Base-by-base conservation (phyloP, 805 yeast species). In the Wickerhamomyces silvicola region DNA sequence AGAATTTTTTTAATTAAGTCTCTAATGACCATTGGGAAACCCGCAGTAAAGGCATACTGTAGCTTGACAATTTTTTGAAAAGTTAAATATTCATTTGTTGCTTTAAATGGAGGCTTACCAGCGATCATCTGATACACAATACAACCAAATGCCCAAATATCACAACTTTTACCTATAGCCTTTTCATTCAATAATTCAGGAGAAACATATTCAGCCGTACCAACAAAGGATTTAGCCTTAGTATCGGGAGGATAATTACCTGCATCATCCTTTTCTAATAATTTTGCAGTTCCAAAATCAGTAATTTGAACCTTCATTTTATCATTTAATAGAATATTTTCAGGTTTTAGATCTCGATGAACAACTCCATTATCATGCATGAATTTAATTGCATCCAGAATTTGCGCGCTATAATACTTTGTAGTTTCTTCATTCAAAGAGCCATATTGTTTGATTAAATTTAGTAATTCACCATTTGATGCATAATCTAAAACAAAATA, bases 111-210 rank as follows among this genome's bases (percentile, higher is more conserved):
- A 1, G 97, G 92, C 41, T 70, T 73, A 0, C 97, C 96, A 39
- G 94, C 94, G 16, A 88, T 76, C 95, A 92, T 85, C 54, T 92
- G 97, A 56, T 83, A 92, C 1, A 92, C 57, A 7, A 92, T 90
- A 54, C 97, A 87, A 1, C 98, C 99, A 57, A 94, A 84, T 9
- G 97, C 90, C 99, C 99, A 92, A n/a, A 92, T 80, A 59, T 92
- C 99, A 31, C 96, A 83, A 1, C 97, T 87, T 45, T 77, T 79
- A 1, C 97, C 97, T 0, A 86, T 84, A 35, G 75, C 78, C 46
- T 81, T 82, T 47, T 72, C 82, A 41, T 79, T 84, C 37, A 83
- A 60, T 23, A 83, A 59, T 47, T 83, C 94, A 0, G 94, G 94
- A 0, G 88, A 78, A 6, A 82, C 88, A 46, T 81, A 81, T 45